Conservation (phyloP, 768 basidiomycete species). For the Boletus sensibilis region DNA sequence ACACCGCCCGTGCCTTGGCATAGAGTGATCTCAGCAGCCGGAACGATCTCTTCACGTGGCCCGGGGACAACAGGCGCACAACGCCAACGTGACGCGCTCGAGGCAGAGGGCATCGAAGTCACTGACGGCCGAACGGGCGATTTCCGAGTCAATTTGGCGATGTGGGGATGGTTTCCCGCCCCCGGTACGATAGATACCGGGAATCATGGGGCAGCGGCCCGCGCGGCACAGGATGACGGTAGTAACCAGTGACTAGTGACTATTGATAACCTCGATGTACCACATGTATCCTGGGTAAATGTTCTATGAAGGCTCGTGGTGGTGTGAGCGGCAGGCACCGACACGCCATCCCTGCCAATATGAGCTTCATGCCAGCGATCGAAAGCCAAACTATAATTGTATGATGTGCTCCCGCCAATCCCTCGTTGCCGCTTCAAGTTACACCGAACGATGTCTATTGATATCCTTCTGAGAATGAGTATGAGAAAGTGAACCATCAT, state of each 20-base stretch:
- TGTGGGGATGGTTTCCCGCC: constrained; percentile 69
- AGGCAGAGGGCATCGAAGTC: constrained; percentile 83
- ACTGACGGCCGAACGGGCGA: constrained; percentile 52
- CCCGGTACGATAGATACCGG: constrained; percentile 25
- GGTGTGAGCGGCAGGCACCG: not conserved
- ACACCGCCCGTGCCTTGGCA: constrained; percentile 79
- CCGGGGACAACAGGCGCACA: constrained; percentile 80
- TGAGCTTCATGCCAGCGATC: not conserved
- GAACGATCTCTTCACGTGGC: constrained; percentile 77
- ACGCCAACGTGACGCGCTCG: constrained; percentile 71
- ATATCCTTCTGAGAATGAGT: not conserved
- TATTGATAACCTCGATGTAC: not conserved
- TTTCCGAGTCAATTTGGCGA: constrained; percentile 53
- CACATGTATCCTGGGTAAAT: not conserved
- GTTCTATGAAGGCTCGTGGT: not conserved
- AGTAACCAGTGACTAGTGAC: not conserved
- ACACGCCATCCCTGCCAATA: too few relatives aligned
- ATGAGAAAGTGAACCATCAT: not conserved
- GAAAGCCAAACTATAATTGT: not conserved
- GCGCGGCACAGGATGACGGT: not conserved
- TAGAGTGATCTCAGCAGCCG: constrained; percentile 68
- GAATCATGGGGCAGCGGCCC: not conserved
- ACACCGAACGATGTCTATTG: not conserved
- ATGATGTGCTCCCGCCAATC: not conserved
- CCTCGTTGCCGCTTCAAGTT: not conserved